These are phyloP conservation scores for Solanum hybrid DNA, from an alignment of 305 asterid species.

Conservation along the genomic window DNA sequence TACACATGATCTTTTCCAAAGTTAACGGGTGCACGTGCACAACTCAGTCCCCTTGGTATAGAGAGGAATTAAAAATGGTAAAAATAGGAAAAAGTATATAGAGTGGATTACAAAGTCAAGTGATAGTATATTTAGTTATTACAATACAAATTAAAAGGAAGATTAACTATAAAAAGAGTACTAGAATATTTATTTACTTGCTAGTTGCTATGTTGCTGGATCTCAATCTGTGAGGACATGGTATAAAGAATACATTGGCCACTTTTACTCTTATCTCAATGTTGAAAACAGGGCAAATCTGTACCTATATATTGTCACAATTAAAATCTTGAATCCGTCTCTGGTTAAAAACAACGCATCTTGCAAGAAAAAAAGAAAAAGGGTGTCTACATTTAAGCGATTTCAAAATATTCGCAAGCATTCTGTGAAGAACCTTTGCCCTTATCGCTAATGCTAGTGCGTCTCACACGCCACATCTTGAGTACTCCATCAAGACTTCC, in stretches of 20 bases:
- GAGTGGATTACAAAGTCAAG: background rate
- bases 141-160: background rate
- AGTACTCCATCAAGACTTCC: conserved; percentile 86
- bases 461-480: conserved; percentile 71
- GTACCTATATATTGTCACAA: background rate
- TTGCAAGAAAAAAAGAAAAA: background rate
- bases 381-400: conserved; percentile 17
- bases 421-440: conserved; percentile 16
- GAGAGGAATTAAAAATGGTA: background rate
- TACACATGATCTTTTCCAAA: too few relatives aligned
- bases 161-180: background rate
- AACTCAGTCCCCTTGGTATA: background rate
- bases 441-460: conserved; percentile 1
- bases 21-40: background rate
- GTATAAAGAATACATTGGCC: background rate
- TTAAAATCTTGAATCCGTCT: background rate
- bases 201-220: background rate
- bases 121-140: background rate
- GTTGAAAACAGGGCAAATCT: background rate
- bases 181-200: background rate
- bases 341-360: background rate
- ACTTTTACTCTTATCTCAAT: background rate
- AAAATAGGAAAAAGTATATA: background rate
- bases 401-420: conserved; percentile 62
- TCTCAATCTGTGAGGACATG: background rate